Conservation (phyloP, 441 rosid species). For the Bruguiera hainesii region DNA sequence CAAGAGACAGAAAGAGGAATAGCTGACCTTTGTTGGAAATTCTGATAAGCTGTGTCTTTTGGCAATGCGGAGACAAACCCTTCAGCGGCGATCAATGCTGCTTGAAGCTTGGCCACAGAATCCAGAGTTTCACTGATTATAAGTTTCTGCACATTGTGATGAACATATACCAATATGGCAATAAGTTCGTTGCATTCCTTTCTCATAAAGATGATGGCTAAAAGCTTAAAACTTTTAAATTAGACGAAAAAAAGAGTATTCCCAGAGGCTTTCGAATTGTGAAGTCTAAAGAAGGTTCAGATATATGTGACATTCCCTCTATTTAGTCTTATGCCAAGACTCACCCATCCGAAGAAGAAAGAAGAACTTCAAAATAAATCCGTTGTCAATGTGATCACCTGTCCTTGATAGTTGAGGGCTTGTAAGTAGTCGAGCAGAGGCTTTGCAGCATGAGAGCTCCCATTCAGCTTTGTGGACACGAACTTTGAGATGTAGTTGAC, state of each 20-base stretch:
- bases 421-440: slow-evolving; percentile 58
- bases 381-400: slow-evolving; percentile 40
- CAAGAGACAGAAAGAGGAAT: background rate
- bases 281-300: no score
- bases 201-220: no score
- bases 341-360: background rate
- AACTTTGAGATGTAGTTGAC: slow-evolving; percentile 57
- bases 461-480: slow-evolving; percentile 48
- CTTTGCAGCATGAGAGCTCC: slow-evolving; percentile 27
- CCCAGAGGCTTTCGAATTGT: no score
- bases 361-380: no score
- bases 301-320: no score
- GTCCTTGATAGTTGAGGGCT: slow-evolving; percentile 65
- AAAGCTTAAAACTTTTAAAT: no score
- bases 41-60: slow-evolving; percentile 48
- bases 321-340: no score
- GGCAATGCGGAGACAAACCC: slow-evolving; percentile 43
- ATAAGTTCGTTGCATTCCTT: background rate
- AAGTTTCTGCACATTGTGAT: slow-evolving; percentile 45
- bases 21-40: slow-evolving; percentile 56
- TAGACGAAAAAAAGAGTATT: no score
- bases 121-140: slow-evolving; percentile 62
- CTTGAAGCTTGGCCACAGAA: slow-evolving; percentile 58
- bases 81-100: slow-evolving; percentile 50
- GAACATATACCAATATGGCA: background rate